Evolutionary conservation across 2,329 filamentous ascomycete genomes (phyloP), one percentile per base, ranked within the genome.

Genomic region (Trichoderma guizhouense): DNA sequence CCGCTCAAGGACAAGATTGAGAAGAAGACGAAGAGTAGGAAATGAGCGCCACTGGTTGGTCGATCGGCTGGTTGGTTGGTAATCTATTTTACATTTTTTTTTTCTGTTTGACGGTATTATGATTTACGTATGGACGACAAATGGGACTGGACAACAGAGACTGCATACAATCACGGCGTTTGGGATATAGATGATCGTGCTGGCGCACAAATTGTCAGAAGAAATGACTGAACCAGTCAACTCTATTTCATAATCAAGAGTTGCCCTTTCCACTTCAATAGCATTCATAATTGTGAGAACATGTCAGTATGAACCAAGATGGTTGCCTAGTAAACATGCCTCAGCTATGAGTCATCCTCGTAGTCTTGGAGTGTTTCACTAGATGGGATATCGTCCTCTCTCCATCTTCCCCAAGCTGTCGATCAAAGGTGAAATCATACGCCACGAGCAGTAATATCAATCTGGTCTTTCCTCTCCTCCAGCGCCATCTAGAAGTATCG

Each of bases 1-100:
- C 89, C 88, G 0, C 81, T 84, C 6, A 84, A 82, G 73, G 89
- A 90, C 73, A 84, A 81, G 72, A 74, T 88, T 21, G 80, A 79
- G 58, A 81, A 79, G 74, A 83, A 82, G 72, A 62, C 77, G 39
- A 83, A 80, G 73, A 75, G 76, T 39, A 80, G 78, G 74, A 79
- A 77, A 72, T 79, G 75, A 63, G 14, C 14, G 21, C 57, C 18
- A 8, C 7, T 34, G 39, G 5, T 61, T 32, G 28, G 2, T 61
- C 6, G 5, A 28, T 3, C 28, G 28, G 28, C 28, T 32, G 30
- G 30, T 36, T 36, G 34, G 34, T 14, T 24, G 26, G 14, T n/a
- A 9, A 21, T 14, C 15, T 68, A 7, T 11, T 14, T 18, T 30
- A 47, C 43, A 47, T 21, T 8, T 7, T 43, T 24, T 53, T 32